Evolutionary conservation across 75 land plant species (phyloP).

Genomic region (Adiantum capillusveneris): DNA sequence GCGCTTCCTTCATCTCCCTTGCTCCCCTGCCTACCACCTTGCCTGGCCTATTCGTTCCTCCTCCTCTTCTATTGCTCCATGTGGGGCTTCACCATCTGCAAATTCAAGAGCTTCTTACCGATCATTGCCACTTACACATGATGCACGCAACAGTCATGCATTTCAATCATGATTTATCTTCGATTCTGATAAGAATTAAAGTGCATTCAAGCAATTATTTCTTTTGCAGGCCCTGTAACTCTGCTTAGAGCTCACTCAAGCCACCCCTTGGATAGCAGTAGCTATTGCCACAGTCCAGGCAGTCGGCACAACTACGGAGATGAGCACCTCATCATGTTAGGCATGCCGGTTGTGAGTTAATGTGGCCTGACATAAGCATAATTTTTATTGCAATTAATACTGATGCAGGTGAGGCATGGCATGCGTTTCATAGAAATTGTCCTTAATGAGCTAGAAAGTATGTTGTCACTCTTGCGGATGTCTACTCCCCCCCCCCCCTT

Average conservation of each 20-base stretch:
- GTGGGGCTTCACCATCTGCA: too few species aligned
- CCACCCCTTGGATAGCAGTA: slow-evolving; percentile 91
- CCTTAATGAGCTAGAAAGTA: slow-evolving; percentile 79
- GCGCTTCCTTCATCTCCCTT: neutral
- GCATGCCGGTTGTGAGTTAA: too few species aligned
- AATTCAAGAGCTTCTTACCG: too few species aligned
- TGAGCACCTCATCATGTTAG: slow-evolving; percentile 8
- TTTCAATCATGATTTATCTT: too few species aligned
- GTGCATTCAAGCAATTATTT: neutral
- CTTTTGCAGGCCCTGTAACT: slow-evolving; percentile 30
- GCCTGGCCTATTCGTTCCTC: neutral
- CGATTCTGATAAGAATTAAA: neutral
- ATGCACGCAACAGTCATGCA: too few species aligned
- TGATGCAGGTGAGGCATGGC: slow-evolving; percentile 75
- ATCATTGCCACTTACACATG: neutral
- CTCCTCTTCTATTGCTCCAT: too few species aligned
- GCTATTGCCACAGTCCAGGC: slow-evolving; percentile 93
- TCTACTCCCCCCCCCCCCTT: slow-evolving; percentile 96
- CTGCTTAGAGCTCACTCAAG: slow-evolving; percentile 53
- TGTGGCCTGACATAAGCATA: too few species aligned
- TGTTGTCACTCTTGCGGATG: slow-evolving; percentile 91
- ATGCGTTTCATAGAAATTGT: slow-evolving; percentile 94
- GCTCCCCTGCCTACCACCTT: neutral
- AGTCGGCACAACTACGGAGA: slow-evolving; percentile 96
- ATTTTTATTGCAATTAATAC: too few species aligned